A percentile compares a stretch with the other conserved stretches of the same genome.
These are phyloP conservation scores for Vanderwaltozyma tropicalis DNA, from an alignment of 805 yeast species.

Conservation along the genomic window DNA sequence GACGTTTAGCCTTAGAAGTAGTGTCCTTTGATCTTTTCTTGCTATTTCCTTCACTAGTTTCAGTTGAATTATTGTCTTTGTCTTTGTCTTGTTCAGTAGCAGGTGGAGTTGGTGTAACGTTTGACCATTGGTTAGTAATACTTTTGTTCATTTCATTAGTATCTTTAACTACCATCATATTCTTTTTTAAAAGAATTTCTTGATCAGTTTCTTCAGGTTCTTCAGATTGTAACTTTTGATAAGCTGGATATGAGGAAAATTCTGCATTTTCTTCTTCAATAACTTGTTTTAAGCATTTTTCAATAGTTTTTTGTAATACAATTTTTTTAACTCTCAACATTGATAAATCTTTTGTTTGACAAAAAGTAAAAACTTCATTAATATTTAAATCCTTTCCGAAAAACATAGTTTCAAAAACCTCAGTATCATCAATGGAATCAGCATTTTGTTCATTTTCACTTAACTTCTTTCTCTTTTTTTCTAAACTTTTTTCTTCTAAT, in stretches of 20 bases:
- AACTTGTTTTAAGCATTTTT: slow-evolving; percentile 43
- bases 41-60: slow-evolving; percentile 9
- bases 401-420: slow-evolving; percentile 33
- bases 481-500: slow-evolving; percentile 49
- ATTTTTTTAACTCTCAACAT: slow-evolving; percentile 60
- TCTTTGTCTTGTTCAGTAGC: slow-evolving; percentile 7
- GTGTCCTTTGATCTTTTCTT: slow-evolving; percentile 46
- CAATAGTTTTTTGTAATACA: slow-evolving; percentile 52
- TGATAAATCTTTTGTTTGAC: slow-evolving; percentile 55
- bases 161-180: slow-evolving; percentile 56
- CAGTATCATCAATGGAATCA: slow-evolving; percentile 23
- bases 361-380: slow-evolving; percentile 44
- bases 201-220: slow-evolving; percentile 29
- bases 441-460: slow-evolving; percentile 5
- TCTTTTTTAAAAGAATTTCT: slow-evolving; percentile 26
- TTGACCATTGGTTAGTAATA: slow-evolving; percentile 64
- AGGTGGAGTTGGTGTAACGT: slow-evolving; percentile 7
- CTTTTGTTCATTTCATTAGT: slow-evolving; percentile 65
- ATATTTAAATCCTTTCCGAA: slow-evolving; percentile 50
- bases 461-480: slow-evolving; percentile 20
- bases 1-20: slow-evolving; percentile 29
- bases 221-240: slow-evolving; percentile 20
- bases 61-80: slow-evolving; percentile 1
- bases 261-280: slow-evolving; percentile 55
- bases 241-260: slow-evolving; percentile 23